Conservation (phyloP, 2,329 filamentous ascomycete species). For the Ciborinia camelliae region DNA sequence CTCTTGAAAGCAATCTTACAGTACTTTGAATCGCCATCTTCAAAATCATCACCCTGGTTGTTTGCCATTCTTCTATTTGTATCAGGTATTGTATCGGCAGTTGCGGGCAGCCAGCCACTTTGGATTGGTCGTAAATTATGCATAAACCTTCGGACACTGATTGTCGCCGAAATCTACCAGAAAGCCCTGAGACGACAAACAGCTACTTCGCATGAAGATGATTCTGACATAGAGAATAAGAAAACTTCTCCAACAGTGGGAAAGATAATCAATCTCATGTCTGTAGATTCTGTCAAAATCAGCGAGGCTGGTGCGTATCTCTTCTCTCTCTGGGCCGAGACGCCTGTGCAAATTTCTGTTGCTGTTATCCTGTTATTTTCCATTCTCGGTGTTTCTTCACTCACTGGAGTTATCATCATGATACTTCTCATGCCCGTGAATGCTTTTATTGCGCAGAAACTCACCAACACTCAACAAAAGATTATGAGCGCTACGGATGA, state of each 20-base stretch:
- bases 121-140: not conserved
- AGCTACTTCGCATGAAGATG: not conserved
- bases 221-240: not conserved
- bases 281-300: not conserved
- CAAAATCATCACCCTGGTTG: not conserved
- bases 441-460: not conserved
- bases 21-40: not conserved
- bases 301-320: not conserved
- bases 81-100: not conserved
- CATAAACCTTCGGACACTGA: not conserved
- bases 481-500: slow-evolving; percentile 67
- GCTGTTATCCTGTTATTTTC: not conserved
- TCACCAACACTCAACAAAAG: slow-evolving; percentile 23
- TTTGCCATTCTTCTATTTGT: not conserved
- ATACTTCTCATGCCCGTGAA: not conserved
- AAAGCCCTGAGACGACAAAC: not conserved
- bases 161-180: not conserved
- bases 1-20: not conserved
- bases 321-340: not conserved
- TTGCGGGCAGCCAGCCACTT: not conserved
- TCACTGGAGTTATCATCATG: not conserved
- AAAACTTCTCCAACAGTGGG: not conserved
- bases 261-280: not conserved
- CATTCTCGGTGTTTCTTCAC: not conserved
- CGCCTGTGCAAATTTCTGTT: not conserved